phyloP scores from a whole-genome alignment of 495 filamentous ascomycete species.

The Hypoxylon fuscum region DNA sequence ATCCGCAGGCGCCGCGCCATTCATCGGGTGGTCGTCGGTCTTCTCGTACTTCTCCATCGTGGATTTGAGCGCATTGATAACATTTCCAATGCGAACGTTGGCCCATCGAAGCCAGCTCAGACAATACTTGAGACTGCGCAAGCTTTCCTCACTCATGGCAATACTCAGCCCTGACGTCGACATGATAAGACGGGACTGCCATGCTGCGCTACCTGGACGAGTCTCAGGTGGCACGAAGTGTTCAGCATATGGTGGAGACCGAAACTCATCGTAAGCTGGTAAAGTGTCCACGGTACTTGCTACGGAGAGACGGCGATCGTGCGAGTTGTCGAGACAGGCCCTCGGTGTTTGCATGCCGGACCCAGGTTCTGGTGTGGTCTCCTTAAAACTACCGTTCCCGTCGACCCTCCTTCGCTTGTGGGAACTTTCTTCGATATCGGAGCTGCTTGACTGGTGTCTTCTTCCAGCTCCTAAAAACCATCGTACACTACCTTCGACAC shows the following conservation, averaged over 20 bases:
- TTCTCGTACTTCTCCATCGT: slow-evolving; percentile 81
- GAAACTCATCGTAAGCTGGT: slow-evolving; percentile 81
- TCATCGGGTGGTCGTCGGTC: slow-evolving; percentile 37
- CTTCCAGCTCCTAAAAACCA: slow-evolving; percentile 71
- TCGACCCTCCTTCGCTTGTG: slow-evolving; percentile 73
- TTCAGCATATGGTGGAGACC: slow-evolving; percentile 76
- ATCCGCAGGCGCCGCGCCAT: slow-evolving; percentile 28
- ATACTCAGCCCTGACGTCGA: slow-evolving; percentile 85
- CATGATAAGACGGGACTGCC: slow-evolving; percentile 82
- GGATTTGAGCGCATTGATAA: slow-evolving; percentile 72
- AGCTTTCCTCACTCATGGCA: slow-evolving; percentile 85
- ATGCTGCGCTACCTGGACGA: slow-evolving; percentile 56
- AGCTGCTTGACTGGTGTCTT: slow-evolving; percentile 50
- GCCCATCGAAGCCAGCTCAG: slow-evolving; percentile 78
- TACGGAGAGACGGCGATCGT: slow-evolving; percentile 55
- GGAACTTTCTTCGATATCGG: slow-evolving; percentile 56
- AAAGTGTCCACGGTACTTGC: slow-evolving; percentile 69
- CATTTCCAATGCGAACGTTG: slow-evolving; percentile 75
- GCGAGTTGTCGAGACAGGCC: slow-evolving; percentile 35
- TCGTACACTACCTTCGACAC: slow-evolving; percentile 81
- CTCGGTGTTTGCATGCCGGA: slow-evolving; percentile 44
- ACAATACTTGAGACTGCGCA: slow-evolving; percentile 79
- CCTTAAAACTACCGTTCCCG: slow-evolving; percentile 43
- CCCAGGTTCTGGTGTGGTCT: slow-evolving; percentile 38
- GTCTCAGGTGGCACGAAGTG: slow-evolving; percentile 20